Evolutionary conservation across 179 eudicot species (phyloP).

Genomic region (Corrigiola litoralis): DNA sequence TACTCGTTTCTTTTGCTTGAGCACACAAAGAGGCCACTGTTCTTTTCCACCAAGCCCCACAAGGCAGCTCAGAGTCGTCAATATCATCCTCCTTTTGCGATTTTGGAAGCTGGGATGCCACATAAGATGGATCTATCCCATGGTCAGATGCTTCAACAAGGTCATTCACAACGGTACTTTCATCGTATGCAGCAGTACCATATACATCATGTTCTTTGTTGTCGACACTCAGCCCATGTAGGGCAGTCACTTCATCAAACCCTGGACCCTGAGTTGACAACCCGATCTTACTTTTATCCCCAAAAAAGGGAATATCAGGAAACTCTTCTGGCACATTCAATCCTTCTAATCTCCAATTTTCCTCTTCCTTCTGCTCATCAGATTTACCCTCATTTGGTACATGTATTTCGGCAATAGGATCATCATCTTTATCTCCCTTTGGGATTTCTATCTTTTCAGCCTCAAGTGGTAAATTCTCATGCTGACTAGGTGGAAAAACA

Average conservation of each 20-base stretch:
- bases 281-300: conserved; percentile 36
- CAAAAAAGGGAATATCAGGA: conserved; percentile 34
- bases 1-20: conserved; percentile 83
- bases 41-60: conserved; percentile 89
- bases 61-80: conserved; percentile 57
- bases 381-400: conserved; percentile 24
- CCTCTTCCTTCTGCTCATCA: conserved; percentile 47
- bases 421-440: conserved; percentile 24
- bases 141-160: conserved; percentile 39
- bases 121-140: conserved; percentile 31
- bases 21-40: conserved; percentile 52
- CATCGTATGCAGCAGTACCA: conserved; percentile 33
- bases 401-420: conserved; percentile 23
- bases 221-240: conserved; percentile 32
- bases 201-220: conserved; percentile 44
- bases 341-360: conserved; percentile 36
- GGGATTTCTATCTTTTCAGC: conserved; percentile 29
- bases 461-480: conserved; percentile 57
- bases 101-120: conserved; percentile 26
- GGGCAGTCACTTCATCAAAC: conserved; percentile 34
- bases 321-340: conserved; percentile 44
- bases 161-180: conserved; percentile 28
- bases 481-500: conserved; percentile 58
- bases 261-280: conserved; percentile 36
- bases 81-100: conserved; percentile 37